phyloP scores from a whole-genome alignment of 768 basidiomycete species.

The Coprinopsis cinerea region DNA sequence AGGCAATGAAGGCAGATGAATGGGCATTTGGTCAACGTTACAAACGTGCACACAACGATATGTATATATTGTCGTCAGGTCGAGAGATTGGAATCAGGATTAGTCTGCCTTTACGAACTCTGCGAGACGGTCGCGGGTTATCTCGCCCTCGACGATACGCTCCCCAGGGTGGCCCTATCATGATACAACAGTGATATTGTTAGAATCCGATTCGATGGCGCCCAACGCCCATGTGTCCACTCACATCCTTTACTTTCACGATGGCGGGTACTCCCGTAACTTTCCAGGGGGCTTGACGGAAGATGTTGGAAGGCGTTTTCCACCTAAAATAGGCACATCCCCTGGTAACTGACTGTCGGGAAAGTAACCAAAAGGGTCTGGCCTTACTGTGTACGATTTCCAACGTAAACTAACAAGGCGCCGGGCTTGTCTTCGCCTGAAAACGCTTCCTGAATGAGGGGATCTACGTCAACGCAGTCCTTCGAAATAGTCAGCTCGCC shows the following conservation, averaged over 20 bases:
- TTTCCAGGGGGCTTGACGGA: conserved; percentile 59
- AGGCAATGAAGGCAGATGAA: conserved; percentile 5
- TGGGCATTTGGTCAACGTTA: too few species aligned
- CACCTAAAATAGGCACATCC: conserved; percentile 40
- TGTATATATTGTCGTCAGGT: too few species aligned
- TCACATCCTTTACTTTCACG: conserved; percentile 51
- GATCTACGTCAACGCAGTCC: conserved; percentile 67
- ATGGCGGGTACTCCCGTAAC: conserved; percentile 61
- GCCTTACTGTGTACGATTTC: conserved; percentile 58
- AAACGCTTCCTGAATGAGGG: conserved; percentile 47
- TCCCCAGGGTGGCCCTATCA: conserved; percentile 36
- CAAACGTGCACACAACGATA: too few species aligned
- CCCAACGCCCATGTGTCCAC: conserved; percentile 17
- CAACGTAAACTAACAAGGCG: conserved; percentile 64
- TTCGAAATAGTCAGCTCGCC: conserved; percentile 12
- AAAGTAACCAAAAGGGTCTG: neutral
- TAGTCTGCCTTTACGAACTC: conserved; percentile 27
- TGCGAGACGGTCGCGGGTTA: conserved; percentile 26
- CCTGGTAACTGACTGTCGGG: neutral
- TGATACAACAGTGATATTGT: too few species aligned
- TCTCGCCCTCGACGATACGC: conserved; percentile 37
- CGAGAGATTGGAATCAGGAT: too few species aligned
- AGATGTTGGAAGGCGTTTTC: conserved; percentile 53
- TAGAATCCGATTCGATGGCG: conserved; percentile 4
- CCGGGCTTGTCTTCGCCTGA: conserved; percentile 35